Percentiles rank a stretch among this genome's conserved stretches.
These are phyloP conservation scores for Chalciporus piperatus DNA, from an alignment of 768 basidiomycete species.

Conservation along the genomic window DNA sequence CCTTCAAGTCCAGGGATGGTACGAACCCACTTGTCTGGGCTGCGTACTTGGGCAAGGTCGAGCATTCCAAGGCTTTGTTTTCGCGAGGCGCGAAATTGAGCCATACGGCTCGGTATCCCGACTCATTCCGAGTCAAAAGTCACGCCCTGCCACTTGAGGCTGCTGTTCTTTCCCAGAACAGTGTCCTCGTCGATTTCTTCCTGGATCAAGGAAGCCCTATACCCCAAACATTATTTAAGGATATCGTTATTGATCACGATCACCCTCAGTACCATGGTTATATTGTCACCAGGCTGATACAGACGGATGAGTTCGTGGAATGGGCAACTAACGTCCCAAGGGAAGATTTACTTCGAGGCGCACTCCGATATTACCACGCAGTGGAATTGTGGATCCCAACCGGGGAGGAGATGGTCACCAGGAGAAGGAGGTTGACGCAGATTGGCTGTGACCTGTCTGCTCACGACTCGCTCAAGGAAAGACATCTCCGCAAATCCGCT, in stretches of 20 bases:
- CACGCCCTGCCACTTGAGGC: background rate
- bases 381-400: too few species aligned
- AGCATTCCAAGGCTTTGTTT: background rate
- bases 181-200: background rate
- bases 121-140: background rate
- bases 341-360: background rate
- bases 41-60: background rate
- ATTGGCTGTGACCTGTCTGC: background rate
- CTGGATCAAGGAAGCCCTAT: background rate
- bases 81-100: background rate
- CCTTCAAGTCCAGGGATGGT: background rate
- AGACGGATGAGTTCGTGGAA: conserved; percentile 12
- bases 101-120: background rate
- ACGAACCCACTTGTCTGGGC: conserved; percentile 3
- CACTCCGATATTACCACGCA: background rate
- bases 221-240: background rate
- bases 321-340: background rate
- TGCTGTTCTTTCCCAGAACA: background rate
- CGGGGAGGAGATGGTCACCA: background rate
- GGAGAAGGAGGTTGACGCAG: conserved; percentile 8
- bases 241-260: too few species aligned
- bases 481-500: background rate
- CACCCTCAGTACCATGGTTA: too few species aligned
- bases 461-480: background rate
- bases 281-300: conserved; percentile 1